Conservation (phyloP, 257 asterid genomes). For the Fraxinus quadrangulata region DNA sequence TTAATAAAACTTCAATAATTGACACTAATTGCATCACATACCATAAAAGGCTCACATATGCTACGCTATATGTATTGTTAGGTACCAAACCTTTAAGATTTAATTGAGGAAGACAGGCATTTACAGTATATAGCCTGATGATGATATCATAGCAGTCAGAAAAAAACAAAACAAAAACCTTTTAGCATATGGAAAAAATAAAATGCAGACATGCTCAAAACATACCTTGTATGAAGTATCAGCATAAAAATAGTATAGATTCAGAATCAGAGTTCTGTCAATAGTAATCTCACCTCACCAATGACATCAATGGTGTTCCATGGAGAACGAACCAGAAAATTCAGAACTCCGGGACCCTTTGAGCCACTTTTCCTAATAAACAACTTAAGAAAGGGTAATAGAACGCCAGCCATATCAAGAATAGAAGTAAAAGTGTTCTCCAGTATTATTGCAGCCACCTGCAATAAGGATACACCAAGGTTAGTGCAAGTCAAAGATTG, state of each 20-base stretch:
- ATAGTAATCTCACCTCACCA: slow-evolving; percentile 68
- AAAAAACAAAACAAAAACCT: background rate
- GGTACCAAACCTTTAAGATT: background rate
- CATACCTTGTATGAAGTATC: background rate
- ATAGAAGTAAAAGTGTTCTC: slow-evolving; percentile 97
- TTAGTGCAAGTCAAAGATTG: slow-evolving; percentile 18
- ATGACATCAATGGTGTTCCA: slow-evolving; percentile 88
- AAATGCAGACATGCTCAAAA: background rate
- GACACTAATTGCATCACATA: background rate
- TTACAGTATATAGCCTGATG: background rate
- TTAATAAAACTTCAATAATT: background rate
- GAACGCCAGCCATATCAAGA: slow-evolving; percentile 97
- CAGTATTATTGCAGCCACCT: slow-evolving; percentile 82
- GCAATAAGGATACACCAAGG: slow-evolving; percentile 27
- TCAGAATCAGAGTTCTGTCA: background rate
- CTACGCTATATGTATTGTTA: background rate
- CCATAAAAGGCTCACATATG: background rate
- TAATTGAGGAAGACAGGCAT: too few relatives aligned
- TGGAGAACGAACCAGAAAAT: slow-evolving; percentile 91
- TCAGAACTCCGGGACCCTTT: slow-evolving; percentile 71
- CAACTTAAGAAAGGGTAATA: slow-evolving; percentile 84
- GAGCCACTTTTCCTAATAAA: slow-evolving; percentile 83
- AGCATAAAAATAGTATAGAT: background rate
- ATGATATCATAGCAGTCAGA: background rate
- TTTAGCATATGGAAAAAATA: background rate